Evolutionary conservation across 2,329 filamentous ascomycete genomes (phyloP).

Genomic region (Akanthomyces lecanii): DNA sequence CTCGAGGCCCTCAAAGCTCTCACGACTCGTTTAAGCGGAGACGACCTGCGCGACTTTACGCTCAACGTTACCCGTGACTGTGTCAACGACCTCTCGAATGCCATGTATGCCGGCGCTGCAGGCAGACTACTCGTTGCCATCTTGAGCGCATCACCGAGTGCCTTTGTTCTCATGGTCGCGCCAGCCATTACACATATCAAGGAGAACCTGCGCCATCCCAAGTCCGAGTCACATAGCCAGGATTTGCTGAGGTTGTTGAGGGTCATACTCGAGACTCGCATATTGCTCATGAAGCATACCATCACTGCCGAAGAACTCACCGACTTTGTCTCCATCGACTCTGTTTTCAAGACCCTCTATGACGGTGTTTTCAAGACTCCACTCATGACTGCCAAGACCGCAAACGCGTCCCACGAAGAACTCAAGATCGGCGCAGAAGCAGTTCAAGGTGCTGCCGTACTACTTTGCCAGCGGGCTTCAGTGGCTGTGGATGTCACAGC

Average conservation of each 20-base stretch:
- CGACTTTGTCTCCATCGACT: slow-evolving; percentile 34
- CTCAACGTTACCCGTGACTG: slow-evolving; percentile 50
- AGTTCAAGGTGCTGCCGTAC: slow-evolving; percentile 42
- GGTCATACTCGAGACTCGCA: slow-evolving; percentile 45
- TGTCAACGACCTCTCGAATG: slow-evolving; percentile 48
- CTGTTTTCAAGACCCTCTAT: slow-evolving; percentile 39
- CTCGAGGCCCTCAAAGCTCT: slow-evolving; percentile 51
- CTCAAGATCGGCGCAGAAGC: slow-evolving; percentile 40
- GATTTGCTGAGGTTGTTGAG: slow-evolving; percentile 50
- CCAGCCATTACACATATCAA: slow-evolving; percentile 46
- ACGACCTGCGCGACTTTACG: slow-evolving; percentile 43
- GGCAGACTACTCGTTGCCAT: slow-evolving; percentile 50
- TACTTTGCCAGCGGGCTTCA: slow-evolving; percentile 38
- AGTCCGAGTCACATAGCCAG: slow-evolving; percentile 46
- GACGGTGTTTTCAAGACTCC: slow-evolving; percentile 39
- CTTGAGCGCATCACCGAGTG: slow-evolving; percentile 42
- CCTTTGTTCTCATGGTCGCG: slow-evolving; percentile 46
- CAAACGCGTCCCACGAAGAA: slow-evolving; percentile 33
- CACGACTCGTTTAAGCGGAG: slow-evolving; percentile 41
- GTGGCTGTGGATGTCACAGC: slow-evolving; percentile 16
- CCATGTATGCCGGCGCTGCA: slow-evolving; percentile 48
- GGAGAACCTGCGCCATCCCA: slow-evolving; percentile 47
- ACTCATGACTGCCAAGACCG: slow-evolving; percentile 29
- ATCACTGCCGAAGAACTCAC: slow-evolving; percentile 34
- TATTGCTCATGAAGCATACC: slow-evolving; percentile 33